phyloP scores from a whole-genome alignment of 176 grass and related monocot species.

The Sorghum bicolor region Sorghum_bicolor_NCBIv3 NC_012870.2:74528501-74529000 shows the following conservation, averaged over 20 bases:
- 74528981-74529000: slow-evolving; percentile 48
- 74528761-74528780: slow-evolving; percentile 88
- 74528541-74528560: slow-evolving; percentile 91
- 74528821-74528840: slow-evolving; percentile 82
- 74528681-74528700: slow-evolving; percentile 90
- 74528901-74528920: slow-evolving; percentile 76
- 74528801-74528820: slow-evolving; percentile 93
- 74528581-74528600: slow-evolving; percentile 87
- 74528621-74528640: slow-evolving; percentile 94
- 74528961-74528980: slow-evolving; percentile 72
- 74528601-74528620: slow-evolving; percentile 95
- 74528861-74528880: slow-evolving; percentile 84
- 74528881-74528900: slow-evolving; percentile 69
- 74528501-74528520: slow-evolving; percentile 92
- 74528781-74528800: slow-evolving; percentile 93
- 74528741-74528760: slow-evolving; percentile 96
- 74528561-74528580: slow-evolving; percentile 87
- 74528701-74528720: slow-evolving; percentile 81
- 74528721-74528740: slow-evolving; percentile 93
- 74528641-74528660: slow-evolving; percentile 92
- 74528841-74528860: slow-evolving; percentile 88
- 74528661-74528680: slow-evolving; percentile 89
- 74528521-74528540: slow-evolving; percentile 97
- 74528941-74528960: slow-evolving; percentile 90
- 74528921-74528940: slow-evolving; percentile 89